Evolutionary conservation across 1,284 basidiomycete genomes (phyloP).

Genomic region (Tilletia walkeri): DNA sequence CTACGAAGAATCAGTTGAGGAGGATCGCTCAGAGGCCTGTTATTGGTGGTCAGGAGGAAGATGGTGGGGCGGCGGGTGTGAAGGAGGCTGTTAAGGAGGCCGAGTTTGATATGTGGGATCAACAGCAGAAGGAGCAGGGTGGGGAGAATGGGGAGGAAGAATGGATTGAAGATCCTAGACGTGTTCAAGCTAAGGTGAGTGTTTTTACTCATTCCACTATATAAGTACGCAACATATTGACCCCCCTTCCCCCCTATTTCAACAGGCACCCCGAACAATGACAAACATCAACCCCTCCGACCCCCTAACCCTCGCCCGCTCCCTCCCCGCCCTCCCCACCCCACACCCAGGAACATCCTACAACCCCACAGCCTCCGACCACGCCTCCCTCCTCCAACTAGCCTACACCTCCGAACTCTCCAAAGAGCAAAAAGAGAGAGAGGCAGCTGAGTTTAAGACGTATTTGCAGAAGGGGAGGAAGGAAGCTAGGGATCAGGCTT

Average conservation of each 20-base stretch:
- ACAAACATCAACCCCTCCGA: background rate
- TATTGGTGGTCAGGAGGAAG: constrained; percentile 22
- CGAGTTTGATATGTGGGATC: constrained; percentile 12
- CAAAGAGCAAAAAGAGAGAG: constrained; percentile 63
- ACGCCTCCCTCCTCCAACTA: constrained; percentile 70
- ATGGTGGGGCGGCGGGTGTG: constrained; percentile 18
- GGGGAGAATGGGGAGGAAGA: background rate
- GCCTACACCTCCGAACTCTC: constrained; percentile 70
- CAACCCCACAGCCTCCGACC: constrained; percentile 77
- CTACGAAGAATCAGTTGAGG: constrained; percentile 20
- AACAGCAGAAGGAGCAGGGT: background rate
- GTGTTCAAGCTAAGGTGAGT: constrained; percentile 17
- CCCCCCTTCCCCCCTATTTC: background rate
- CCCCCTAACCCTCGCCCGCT: constrained; percentile 6
- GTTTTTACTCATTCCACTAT: background rate
- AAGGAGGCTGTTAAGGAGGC: background rate
- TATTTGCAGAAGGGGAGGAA: constrained; percentile 17
- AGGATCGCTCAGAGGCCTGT: constrained; percentile 18
- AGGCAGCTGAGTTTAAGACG: constrained; percentile 26
- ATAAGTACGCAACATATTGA: background rate
- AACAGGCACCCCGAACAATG: constrained; percentile 5
- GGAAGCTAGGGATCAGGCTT: constrained; percentile 27
- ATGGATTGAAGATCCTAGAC: constrained; percentile 20
- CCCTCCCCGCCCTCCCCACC: constrained; percentile 65
- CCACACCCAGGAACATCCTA: constrained; percentile 91